Conservation (phyloP, 306 rosid species). For the Casuarina equisetifolia region DNA sequence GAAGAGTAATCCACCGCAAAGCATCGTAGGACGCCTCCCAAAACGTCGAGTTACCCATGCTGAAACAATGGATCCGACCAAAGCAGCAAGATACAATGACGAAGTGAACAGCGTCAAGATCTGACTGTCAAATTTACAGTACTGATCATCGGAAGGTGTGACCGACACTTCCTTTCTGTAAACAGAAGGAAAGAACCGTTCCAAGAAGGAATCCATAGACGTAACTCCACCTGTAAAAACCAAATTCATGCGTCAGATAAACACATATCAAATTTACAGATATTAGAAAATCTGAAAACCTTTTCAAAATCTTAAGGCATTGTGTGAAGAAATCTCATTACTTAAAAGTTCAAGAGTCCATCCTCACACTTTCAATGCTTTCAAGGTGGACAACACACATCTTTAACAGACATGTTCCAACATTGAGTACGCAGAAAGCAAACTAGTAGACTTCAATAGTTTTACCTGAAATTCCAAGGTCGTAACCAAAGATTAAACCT, state of each 20-base stretch:
- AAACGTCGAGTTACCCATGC: slow-evolving; percentile 43
- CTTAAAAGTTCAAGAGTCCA: too few relatives aligned
- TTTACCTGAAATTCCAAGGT: slow-evolving; percentile 80
- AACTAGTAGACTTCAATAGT: not conserved
- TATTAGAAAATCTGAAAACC: too few relatives aligned
- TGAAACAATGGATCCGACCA: slow-evolving; percentile 49
- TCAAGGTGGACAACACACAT: too few relatives aligned
- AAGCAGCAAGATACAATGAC: slow-evolving; percentile 73
- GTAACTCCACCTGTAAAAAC: slow-evolving; percentile 71
- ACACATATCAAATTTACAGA: not conserved
- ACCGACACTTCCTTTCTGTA: slow-evolving; percentile 33
- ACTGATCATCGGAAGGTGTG: slow-evolving; percentile 47
- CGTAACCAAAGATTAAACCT: slow-evolving; percentile 81
- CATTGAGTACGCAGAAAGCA: too few relatives aligned
- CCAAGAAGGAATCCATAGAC: slow-evolving; percentile 67
- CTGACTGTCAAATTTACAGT: slow-evolving; percentile 72
- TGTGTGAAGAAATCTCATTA: too few relatives aligned
- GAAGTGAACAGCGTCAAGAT: slow-evolving; percentile 68
- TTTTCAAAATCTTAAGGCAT: too few relatives aligned
- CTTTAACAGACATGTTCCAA: too few relatives aligned
- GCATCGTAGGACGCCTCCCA: slow-evolving; percentile 64
- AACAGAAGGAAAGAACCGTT: slow-evolving; percentile 60
- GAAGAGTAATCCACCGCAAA: slow-evolving; percentile 55
- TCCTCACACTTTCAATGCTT: too few relatives aligned
- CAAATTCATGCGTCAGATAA: not conserved